Percentiles rank a stretch among this genome's conserved stretches.
Conservation (phyloP, 805 yeast species). For the Myxozyma mucilagina region DNA sequence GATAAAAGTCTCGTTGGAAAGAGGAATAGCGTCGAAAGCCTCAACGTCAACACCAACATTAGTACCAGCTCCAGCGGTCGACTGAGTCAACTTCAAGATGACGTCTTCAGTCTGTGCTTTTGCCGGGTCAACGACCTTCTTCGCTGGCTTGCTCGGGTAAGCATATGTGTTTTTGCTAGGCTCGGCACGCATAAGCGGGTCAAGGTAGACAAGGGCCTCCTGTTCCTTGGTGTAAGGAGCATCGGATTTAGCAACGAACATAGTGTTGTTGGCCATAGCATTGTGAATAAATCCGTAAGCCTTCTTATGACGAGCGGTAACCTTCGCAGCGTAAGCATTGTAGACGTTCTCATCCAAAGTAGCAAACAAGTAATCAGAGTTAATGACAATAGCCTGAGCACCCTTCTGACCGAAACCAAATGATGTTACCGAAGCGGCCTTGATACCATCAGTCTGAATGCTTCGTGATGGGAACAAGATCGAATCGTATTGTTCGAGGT, state of each 20-base stretch:
- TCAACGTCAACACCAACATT: slow-evolving; percentile 98
- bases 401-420: slow-evolving; percentile 99
- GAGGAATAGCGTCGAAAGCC: slow-evolving; percentile 73
- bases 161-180: slow-evolving; percentile 40
- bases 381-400: slow-evolving; percentile 88
- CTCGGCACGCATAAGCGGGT: slow-evolving; percentile 84
- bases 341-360: slow-evolving; percentile 72
- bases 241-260: slow-evolving; percentile 89
- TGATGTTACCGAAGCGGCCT: slow-evolving; percentile 95
- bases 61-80: slow-evolving; percentile 44
- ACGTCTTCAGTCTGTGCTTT: slow-evolving; percentile 61
- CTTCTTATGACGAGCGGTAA: slow-evolving; percentile 75
- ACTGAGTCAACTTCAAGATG: slow-evolving; percentile 55
- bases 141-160: slow-evolving; percentile 34
- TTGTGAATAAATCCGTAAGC: slow-evolving; percentile 95
- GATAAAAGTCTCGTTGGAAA: slow-evolving; percentile 86
- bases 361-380: slow-evolving; percentile 91
- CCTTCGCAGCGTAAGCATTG: slow-evolving; percentile 69
- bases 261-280: slow-evolving; percentile 84
- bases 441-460: slow-evolving; percentile 92
- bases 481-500: slow-evolving; percentile 78
- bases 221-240: slow-evolving; percentile 89
- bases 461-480: slow-evolving; percentile 93
- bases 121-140: slow-evolving; percentile 26
- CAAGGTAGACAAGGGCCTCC: slow-evolving; percentile 89